Percentiles rank a stretch among this genome's conserved stretches.
phyloP scores from a whole-genome alignment of 78 protist genomes.

The Tieghemostelium lacteum region DNA sequence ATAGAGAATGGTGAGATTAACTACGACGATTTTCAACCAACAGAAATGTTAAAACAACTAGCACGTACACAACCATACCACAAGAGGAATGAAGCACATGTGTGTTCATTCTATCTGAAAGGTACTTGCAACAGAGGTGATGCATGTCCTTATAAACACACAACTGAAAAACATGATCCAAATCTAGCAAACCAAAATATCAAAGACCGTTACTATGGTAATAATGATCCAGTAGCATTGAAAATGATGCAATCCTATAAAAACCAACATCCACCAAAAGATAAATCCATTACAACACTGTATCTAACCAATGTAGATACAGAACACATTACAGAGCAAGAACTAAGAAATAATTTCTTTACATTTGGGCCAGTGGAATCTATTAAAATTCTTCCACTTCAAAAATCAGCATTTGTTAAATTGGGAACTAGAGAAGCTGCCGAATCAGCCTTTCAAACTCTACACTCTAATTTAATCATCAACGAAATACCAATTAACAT shows the following conservation, averaged over 20 bases:
- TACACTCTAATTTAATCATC: constrained; percentile 35
- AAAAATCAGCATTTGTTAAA: constrained; percentile 76
- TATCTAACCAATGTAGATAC: constrained; percentile 73
- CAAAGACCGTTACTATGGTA: constrained; percentile 87
- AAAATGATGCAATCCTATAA: constrained; percentile 85
- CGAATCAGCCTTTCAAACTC: constrained; percentile 50
- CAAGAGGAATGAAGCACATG: constrained; percentile 80
- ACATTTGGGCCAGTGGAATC: constrained; percentile 28
- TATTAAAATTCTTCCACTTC: constrained; percentile 11
- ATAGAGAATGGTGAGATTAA: constrained; percentile 47
- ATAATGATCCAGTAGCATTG: constrained; percentile 87
- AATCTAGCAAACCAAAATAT: constrained; percentile 78
- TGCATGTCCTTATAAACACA: constrained; percentile 85
- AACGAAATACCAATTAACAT: constrained; percentile 17
- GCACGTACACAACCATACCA: constrained; percentile 83
- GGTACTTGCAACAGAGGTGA: constrained; percentile 91
- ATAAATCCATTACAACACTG: constrained; percentile 51
- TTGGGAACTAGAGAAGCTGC: constrained; percentile 65
- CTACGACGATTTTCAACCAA: constrained; percentile 60
- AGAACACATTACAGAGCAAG: constrained; percentile 45
- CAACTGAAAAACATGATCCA: neutral
- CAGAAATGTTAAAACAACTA: constrained; percentile 36
- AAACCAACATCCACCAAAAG: constrained; percentile 44
- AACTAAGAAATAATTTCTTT: constrained; percentile 41
- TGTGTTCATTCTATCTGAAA: constrained; percentile 89